Percentiles rank a stretch among this genome's conserved stretches.
phyloP scores from a whole-genome alignment of 306 rosid species.

The Rosa chinensis region DNA sequence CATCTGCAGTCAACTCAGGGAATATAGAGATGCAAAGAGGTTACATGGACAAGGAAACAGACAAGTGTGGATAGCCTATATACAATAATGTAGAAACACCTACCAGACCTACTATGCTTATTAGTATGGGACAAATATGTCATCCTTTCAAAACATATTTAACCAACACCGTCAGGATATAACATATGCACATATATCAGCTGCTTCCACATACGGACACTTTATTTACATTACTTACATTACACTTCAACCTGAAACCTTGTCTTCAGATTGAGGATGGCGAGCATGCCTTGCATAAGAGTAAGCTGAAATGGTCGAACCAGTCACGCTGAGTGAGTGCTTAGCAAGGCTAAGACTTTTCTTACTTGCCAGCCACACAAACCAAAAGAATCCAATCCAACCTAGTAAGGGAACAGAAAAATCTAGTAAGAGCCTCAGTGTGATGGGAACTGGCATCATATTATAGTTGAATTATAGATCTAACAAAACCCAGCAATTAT shows the following conservation, averaged over 20 bases:
- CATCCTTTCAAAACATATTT: neutral
- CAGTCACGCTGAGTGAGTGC: conserved; percentile 41
- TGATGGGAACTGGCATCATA: neutral
- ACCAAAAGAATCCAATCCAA: conserved; percentile 72
- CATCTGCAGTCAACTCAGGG: neutral
- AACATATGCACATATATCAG: neutral
- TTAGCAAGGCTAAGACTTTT: conserved; percentile 62
- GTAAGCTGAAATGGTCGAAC: conserved; percentile 61
- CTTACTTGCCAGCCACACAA: conserved; percentile 53
- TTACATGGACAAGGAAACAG: neutral
- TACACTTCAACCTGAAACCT: conserved; percentile 20
- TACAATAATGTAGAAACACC: neutral
- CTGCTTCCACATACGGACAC: neutral
- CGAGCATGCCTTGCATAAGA: conserved; percentile 50
- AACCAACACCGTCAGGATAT: neutral
- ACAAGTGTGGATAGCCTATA: neutral
- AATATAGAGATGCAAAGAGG: neutral
- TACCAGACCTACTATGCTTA: neutral
- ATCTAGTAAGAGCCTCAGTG: neutral
- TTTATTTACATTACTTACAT: neutral
- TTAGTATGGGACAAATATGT: neutral
- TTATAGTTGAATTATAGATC: neutral
- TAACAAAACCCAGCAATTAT: neutral
- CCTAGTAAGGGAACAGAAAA: conserved; percentile 39
- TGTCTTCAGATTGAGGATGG: neutral